Evolutionary conservation across 495 filamentous ascomycete species (phyloP), one percentile per base, ranked within the genome.

Genomic region (Penicillium arizonense): DNA sequence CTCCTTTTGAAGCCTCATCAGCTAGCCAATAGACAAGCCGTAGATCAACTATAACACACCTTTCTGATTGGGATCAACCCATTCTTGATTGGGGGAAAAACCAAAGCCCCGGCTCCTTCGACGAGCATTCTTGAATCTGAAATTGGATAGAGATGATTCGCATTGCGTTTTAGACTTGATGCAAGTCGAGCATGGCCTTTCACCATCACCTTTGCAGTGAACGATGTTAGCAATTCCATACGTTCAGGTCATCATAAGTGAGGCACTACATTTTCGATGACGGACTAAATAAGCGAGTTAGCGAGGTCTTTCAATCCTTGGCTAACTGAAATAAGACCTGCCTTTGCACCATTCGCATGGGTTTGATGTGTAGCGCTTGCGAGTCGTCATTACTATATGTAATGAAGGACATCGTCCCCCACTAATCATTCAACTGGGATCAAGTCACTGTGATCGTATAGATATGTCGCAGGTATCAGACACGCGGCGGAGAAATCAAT

Each of bases 81-180:
- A 53, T 33, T 46, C 20, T 13, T 53, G 50, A 47, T 13, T 46
- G 8, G 50, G 50, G n/a, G 50, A 53, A 24, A 53, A 47, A 8
- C 46, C 33, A 30, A 53, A 47, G 16, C 34, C 39, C 10, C 46
- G 33, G 12, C 23, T 20, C 11, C 42, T 23, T 12, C 35, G 42
- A 13, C 43, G 43, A n/a, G 41, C 42, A 40, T 53, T 39, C 13
- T 47, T 53, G 50, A 53, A 53, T 33, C 40, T 53, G 34, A 53
- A 53, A 23, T 30, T 53, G 12, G 35, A 37, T 20, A 20, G 5
- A 13, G 35, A 37, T 10, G 42, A 45, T 16, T 53, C 50, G 14
- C 50, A 53, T 13, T 24, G 34, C 13, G 34, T 32, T 12, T 53
- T 46, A 13, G 42, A 53, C n/a, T 53, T 53, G 42, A 53, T 38